Evolutionary conservation across 805 yeast genomes (phyloP), one percentile per base, ranked within the genome.

Genomic region (Blastobotrys attinorum): DNA sequence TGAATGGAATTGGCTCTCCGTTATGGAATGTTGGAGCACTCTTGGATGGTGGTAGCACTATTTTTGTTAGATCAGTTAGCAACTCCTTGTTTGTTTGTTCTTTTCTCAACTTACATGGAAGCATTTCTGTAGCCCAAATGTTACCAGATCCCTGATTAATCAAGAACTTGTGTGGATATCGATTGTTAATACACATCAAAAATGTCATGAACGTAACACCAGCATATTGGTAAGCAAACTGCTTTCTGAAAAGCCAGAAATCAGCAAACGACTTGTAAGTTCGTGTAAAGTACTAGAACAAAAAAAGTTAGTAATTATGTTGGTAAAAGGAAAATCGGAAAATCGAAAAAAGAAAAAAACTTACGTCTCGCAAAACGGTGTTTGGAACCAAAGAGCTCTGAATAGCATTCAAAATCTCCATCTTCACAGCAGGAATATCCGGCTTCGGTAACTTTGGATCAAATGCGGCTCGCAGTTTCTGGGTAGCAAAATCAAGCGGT

Each of bases 171-270:
- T 85, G 94, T 3, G 98, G 97, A 51, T 86, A 90, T 57, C 99
- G 78, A 39, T 83, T 79, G 60, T 87, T 87, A 56, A 92, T 85
- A 65, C 95, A 81, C 84, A 92, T 78, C 88, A 90, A 83, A 58
- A 86, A 87, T 0, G 97, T 85, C 73, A 89, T 80, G 63, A 90
- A 90, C 36, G 87, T 79, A 55, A 92, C 83, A 0, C 95, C 80
- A 3, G 97, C 97, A 64, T 90, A 92, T 63, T 89, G 96, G 22
- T 95, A 81, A 3, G 96, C 79, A 59, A 92, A 94, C 58, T 89
- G 96, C 56, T 88, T 87, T 50, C 97, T 76, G 79, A 94, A 92
- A 42, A 90, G 66, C 98, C 98, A 92, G 71, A 90, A 92, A 57
- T 90, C 97, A 62, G 84, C 96, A 60, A 82, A 94, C 46, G 79